Conservation (phyloP, 1,284 basidiomycete genomes). For the Irpex rosettiformis region DNA sequence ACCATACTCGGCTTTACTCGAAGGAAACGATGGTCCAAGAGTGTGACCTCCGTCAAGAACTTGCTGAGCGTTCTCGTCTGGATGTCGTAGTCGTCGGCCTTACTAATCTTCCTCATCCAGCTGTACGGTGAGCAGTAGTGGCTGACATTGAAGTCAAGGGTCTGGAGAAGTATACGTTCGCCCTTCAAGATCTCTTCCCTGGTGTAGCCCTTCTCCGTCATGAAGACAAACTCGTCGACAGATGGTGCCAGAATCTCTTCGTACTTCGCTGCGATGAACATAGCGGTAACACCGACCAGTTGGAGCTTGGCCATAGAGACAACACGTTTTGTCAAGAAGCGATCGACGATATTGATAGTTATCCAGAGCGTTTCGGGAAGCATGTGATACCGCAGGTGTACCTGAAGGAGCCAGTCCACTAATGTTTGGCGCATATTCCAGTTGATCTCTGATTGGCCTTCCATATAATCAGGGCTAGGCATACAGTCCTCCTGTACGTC, state of each 20-base stretch:
- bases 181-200: constrained; percentile 98
- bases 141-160: constrained; percentile 93
- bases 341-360: constrained; percentile 95
- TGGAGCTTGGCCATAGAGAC: constrained; percentile 96
- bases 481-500: constrained; percentile 71
- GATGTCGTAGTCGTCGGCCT: constrained; percentile 98
- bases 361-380: constrained; percentile 99
- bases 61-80: constrained; percentile 97
- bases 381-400: constrained; percentile 96
- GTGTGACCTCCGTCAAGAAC: constrained; percentile 95
- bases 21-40: constrained; percentile 92
- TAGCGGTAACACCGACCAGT: constrained; percentile 94
- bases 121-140: constrained; percentile 99
- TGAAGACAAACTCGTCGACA: constrained; percentile 94
- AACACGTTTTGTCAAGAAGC: constrained; percentile 90
- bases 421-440: constrained; percentile 96
- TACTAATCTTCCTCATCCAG: constrained; percentile 98
- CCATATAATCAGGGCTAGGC: constrained; percentile 95
- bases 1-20: constrained; percentile 91
- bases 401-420: constrained; percentile 97
- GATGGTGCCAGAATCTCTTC: constrained; percentile 96
- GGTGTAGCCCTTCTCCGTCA: constrained; percentile 93
- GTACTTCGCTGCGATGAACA: constrained; percentile 98
- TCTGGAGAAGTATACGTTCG: constrained; percentile 92
- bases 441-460: constrained; percentile 90